Base-by-base conservation (phyloP, 495 filamentous ascomycete species). In the Neurospora africana region DNA sequence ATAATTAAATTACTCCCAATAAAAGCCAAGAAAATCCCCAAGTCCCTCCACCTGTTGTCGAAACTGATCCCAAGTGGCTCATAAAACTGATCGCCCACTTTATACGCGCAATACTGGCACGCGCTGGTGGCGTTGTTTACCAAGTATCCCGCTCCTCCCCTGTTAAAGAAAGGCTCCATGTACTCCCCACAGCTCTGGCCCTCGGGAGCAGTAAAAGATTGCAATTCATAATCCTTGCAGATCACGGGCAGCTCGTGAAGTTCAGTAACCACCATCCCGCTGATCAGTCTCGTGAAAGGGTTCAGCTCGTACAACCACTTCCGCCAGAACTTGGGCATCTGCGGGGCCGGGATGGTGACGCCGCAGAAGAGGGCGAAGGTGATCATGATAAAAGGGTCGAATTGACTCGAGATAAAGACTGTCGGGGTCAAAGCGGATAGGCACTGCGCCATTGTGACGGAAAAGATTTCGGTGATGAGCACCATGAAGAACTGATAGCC, bases 401-500 rank as follows among this genome's bases (percentile, higher is more conserved):
- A 84, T 69, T 92, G 87, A 74, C 40, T 41, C 36, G 36, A 36
- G 7, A 94, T 90, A 81, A 92, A 92, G 39, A 88, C 83, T 35
- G 84, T 87, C 0, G 92, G 91, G 0, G 92, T 92, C 27, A 92
- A 78, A 0, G 92, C 88, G 0, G 90, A 86, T 27, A 94, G 83
- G 67, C 86, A 85, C 73, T 94, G 91, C 21, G 85, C 92, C 35
- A 93, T 78, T 0, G 89, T 90, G 47, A 93, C 89, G n/a, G 89
- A 87, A 79, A 94, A 93, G 30, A 93, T 76, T 75, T 94, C 91
- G 3, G 89, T 91, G 78, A 93, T 87, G 11, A 94, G 83, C 65
- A 95, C 83, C 80, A 95, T 92, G 80, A 94, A 81, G 84, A 94
- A 94, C 75, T 93, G 91, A 79, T 93, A 94, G 0, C 92, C 93